Evolutionary conservation across 2,329 filamentous ascomycete genomes (phyloP).

Genomic region (Chlorencoelia australis): DNA sequence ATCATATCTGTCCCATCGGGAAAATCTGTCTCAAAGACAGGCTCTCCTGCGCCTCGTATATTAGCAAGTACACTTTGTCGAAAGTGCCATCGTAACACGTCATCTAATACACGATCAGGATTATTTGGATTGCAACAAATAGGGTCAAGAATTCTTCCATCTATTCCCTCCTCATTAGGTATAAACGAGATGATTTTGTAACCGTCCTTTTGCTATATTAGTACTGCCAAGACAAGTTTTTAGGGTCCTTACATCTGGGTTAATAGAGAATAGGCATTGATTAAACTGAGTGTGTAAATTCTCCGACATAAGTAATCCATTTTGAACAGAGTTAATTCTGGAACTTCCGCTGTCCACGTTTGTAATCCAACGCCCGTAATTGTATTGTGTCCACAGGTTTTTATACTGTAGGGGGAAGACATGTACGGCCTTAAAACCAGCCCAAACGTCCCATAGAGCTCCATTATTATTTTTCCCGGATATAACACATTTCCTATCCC

Average conservation of each 20-base stretch:
- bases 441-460: slow-evolving; percentile 14
- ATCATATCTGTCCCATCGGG: slow-evolving; percentile 22
- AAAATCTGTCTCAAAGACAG: slow-evolving; percentile 20
- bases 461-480: slow-evolving; percentile 4
- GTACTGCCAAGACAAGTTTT: neutral
- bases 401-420: slow-evolving; percentile 23
- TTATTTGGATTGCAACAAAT: slow-evolving; percentile 4
- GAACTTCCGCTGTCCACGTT: slow-evolving; percentile 4
- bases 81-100: slow-evolving; percentile 23
- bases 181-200: slow-evolving; percentile 6
- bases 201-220: slow-evolving; percentile 4
- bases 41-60: slow-evolving; percentile 22
- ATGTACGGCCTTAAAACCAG: slow-evolving; percentile 20
- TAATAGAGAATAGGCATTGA: slow-evolving; percentile 3
- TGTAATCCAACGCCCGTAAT: slow-evolving; percentile 9
- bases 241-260: slow-evolving; percentile 5
- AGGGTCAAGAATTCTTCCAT: slow-evolving; percentile 5
- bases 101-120: slow-evolving; percentile 8
- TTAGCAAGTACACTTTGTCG: slow-evolving; percentile 22
- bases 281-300: slow-evolving; percentile 4
- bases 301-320: slow-evolving; percentile 17
- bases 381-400: slow-evolving; percentile 14
- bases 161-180: neutral
- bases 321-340: slow-evolving; percentile 22
- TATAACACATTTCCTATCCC: slow-evolving; percentile 17